Conservation (phyloP, 2,329 filamentous ascomycete genomes). For the Colletotrichum scovillei region DNA sequence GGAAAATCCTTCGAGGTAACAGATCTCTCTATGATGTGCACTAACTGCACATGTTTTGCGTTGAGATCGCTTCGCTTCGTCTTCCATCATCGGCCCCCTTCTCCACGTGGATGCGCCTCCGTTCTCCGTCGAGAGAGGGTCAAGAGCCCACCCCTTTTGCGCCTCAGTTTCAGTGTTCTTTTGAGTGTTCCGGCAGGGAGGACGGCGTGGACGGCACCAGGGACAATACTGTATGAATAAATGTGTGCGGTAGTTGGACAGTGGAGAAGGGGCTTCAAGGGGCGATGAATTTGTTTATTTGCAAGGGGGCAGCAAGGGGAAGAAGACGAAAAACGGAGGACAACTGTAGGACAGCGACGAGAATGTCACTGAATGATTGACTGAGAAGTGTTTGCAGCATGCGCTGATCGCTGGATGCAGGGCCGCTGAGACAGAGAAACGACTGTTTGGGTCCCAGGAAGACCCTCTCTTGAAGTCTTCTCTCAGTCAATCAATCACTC, state of each 20-base stretch:
- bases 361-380: background rate
- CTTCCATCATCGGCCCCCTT: background rate
- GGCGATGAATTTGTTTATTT: background rate
- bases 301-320: background rate
- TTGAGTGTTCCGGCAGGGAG: background rate
- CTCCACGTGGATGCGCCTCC: constrained; percentile 25
- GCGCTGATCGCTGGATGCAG: constrained; percentile 23
- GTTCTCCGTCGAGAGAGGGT: background rate
- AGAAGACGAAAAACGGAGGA: background rate
- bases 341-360: background rate
- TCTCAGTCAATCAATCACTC: background rate
- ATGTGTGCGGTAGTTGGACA: background rate
- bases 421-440: constrained; percentile 23
- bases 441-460: constrained; percentile 5
- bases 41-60: background rate
- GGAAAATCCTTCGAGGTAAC: background rate
- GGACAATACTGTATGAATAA: too few species aligned
- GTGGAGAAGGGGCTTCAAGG: constrained; percentile 16
- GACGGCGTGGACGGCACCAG: too few species aligned
- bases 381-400: constrained; percentile 22
- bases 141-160: background rate
- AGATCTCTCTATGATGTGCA: background rate
- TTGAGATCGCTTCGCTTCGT: background rate
- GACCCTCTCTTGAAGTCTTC: background rate
- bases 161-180: constrained; percentile 29